These are phyloP conservation scores for Isatis lusitanica DNA, from an alignment of 441 rosid genomes.

Conservation along the genomic window DNA sequence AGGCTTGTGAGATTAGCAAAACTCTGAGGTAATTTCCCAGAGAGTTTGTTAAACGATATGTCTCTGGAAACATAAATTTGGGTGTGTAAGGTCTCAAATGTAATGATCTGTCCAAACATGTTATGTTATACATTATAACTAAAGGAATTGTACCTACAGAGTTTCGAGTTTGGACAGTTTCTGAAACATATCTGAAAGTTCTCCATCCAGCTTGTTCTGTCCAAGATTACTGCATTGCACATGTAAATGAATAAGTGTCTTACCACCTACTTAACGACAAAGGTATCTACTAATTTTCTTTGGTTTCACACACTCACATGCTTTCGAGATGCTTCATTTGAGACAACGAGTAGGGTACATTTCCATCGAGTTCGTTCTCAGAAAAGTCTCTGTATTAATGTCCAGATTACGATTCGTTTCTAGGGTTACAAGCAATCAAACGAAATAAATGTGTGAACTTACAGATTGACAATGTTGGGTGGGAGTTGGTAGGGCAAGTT, in stretches of 20 bases:
- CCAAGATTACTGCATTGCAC: slow-evolving; percentile 55
- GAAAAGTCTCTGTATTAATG: slow-evolving; percentile 75
- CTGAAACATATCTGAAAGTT: slow-evolving; percentile 78
- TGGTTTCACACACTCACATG: slow-evolving; percentile 68
- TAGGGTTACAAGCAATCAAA: not conserved
- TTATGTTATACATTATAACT: not conserved
- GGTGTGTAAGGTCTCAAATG: slow-evolving; percentile 23
- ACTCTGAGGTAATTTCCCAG: slow-evolving; percentile 73
- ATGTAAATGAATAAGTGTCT: slow-evolving; percentile 9
- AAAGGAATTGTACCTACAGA: slow-evolving; percentile 60
- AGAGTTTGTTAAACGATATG: slow-evolving; percentile 65
- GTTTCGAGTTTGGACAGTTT: slow-evolving; percentile 63
- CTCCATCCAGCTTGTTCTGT: slow-evolving; percentile 71
- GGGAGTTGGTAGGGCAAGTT: slow-evolving; percentile 93
- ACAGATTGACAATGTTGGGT: slow-evolving; percentile 68
- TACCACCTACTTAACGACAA: slow-evolving; percentile 1
- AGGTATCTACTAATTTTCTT: not conserved
- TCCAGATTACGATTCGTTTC: not conserved
- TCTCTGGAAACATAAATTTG: slow-evolving; percentile 47
- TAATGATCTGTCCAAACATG: not conserved
- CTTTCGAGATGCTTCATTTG: slow-evolving; percentile 57
- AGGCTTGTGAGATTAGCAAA: slow-evolving; percentile 62
- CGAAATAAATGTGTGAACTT: slow-evolving; percentile 35
- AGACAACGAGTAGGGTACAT: slow-evolving; percentile 79
- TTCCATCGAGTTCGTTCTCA: slow-evolving; percentile 64